These are phyloP conservation scores for Sedum album DNA, from an alignment of 164 flowering plant genomes.

Conservation along the genomic window DNA sequence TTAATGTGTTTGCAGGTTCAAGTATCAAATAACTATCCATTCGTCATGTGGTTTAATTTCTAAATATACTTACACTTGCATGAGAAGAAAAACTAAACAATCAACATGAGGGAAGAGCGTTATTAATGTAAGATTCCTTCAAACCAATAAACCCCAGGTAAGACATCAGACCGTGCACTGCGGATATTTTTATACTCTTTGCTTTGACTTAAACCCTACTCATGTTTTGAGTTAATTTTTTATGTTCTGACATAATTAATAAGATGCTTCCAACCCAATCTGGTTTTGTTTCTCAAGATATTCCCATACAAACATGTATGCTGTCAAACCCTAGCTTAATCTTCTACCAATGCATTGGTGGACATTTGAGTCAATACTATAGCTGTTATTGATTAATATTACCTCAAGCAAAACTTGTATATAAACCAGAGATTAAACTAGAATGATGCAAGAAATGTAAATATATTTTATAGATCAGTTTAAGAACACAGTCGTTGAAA, in stretches of 20 bases:
- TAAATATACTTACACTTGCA: too few species aligned
- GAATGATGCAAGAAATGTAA: too few species aligned
- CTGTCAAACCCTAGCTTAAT: background rate
- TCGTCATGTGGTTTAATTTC: too few species aligned
- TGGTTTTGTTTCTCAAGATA: conserved; percentile 5
- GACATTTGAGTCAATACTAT: background rate
- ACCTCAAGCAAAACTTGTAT: too few species aligned
- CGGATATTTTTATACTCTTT: background rate
- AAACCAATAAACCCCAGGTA: background rate
- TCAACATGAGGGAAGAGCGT: too few species aligned
- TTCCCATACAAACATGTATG: conserved; percentile 9
- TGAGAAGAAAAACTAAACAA: too few species aligned
- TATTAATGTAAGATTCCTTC: background rate
- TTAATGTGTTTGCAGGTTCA: too few species aligned
- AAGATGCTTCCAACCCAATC: conserved; percentile 31
- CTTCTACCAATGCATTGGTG: background rate
- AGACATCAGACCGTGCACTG: background rate
- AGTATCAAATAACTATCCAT: too few species aligned
- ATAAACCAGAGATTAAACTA: too few species aligned
- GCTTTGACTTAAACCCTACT: background rate
- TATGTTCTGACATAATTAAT: background rate
- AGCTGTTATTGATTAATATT: too few species aligned
- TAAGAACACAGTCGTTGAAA: too few species aligned
- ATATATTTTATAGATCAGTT: too few species aligned
- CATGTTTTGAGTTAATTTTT: background rate